Evolutionary conservation across 1,139 yeast genomes (phyloP), one percentile per base, ranked within the genome.

Genomic region (Groenewaldozyma sp.): DNA sequence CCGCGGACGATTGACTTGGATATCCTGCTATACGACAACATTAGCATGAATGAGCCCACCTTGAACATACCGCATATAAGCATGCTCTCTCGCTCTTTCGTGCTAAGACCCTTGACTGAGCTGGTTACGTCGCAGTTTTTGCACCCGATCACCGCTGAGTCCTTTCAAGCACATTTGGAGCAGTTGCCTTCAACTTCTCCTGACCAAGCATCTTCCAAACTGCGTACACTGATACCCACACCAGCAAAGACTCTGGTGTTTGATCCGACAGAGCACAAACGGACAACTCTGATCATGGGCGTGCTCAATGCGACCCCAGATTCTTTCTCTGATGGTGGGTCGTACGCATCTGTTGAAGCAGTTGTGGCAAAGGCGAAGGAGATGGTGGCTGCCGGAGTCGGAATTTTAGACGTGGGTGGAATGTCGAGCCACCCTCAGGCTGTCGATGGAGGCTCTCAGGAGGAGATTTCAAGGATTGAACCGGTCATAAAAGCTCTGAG

Each of bases 1-100:
- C 98, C 98, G 4, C 68, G 99, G 44, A 65, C 82, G 7, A 83
- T 91, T 41, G 99, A 91, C 55, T 69, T 91, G 44, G 99, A 91
- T 60, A 84, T 91, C 18, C 52, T 91, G 11, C 63, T 91, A 19
- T 87, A 76, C 52, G 93, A 78, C 54, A 72, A 76, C 40, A 52
- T 68, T 22, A 70, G 73, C 7, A 41, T 68, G 45, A 81, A 80
- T 54, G 66, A 74, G 1, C 65, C 71, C 0, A 70, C 74, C 36
- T 70, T 91, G 51, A 73, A 72, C 22, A 69, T 91, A 16, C 99
- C 98, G 1, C 99, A 91, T 60, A 75, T 79, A 33, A 71, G 84
- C 39, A 82, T 91, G 87, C 68, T 86, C 40, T 95, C 87, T 49
- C 71, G 99, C 44, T 74, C 88, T 1, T 91, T 91, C 68, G 99